Conservation (phyloP, 441 rosid species). For the Populus trichocarpa region DNA sequence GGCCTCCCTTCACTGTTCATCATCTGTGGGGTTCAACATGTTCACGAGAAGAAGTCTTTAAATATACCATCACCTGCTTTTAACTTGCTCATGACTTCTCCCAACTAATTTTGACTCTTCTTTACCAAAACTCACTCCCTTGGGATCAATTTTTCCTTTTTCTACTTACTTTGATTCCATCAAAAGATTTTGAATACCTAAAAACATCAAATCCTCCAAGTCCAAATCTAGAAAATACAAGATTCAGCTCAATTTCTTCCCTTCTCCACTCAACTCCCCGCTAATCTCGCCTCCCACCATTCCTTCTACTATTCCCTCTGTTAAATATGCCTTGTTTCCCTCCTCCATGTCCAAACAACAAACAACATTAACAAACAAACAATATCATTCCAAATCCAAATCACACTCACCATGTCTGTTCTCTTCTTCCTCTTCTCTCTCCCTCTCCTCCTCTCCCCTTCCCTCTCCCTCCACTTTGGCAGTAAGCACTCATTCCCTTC, state of each 20-base stretch:
- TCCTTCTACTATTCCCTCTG: background rate
- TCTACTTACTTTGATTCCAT: background rate
- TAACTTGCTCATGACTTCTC: background rate
- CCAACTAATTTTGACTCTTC: background rate
- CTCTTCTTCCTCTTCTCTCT: slow-evolving; percentile 19
- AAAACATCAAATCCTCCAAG: background rate
- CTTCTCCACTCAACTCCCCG: slow-evolving; percentile 20
- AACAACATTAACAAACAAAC: background rate
- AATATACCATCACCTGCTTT: background rate
- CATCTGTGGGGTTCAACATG: background rate
- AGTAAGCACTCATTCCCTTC: slow-evolving; percentile 5
- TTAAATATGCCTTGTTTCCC: background rate
- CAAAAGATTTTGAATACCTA: background rate
- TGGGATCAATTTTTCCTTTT: background rate
- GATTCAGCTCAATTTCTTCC: background rate
- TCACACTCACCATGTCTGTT: background rate
- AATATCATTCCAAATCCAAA: background rate
- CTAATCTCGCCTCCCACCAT: slow-evolving; percentile 31
- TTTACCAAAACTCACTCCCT: background rate
- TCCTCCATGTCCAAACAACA: background rate
- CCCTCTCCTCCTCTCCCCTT: slow-evolving; percentile 20
- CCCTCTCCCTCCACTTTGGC: slow-evolving; percentile 27
- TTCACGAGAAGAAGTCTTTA: background rate
- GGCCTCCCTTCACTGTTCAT: background rate
- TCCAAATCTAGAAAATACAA: background rate